Percentiles rank a stretch among this genome's conserved stretches.
These are phyloP conservation scores for Penicillium roqueforti DNA, from an alignment of 495 filamentous ascomycete species.

Conservation along the genomic window DNA sequence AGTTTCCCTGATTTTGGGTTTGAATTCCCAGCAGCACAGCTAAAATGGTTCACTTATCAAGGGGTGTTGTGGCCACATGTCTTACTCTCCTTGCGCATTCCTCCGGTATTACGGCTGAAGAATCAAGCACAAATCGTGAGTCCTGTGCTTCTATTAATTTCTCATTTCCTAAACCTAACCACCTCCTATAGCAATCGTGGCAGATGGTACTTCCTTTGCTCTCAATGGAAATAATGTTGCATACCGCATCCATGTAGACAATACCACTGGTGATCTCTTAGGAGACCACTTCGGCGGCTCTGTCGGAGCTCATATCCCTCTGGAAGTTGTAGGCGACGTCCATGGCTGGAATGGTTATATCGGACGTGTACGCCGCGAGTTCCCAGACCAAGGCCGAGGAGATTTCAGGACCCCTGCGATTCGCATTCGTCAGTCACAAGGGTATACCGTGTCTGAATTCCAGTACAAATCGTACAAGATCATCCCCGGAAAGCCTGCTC, in stretches of 20 bases:
- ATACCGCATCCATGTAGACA: conserved; percentile 53
- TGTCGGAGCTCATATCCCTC: conserved; percentile 34
- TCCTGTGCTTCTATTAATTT: background rate
- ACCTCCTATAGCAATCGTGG: conserved; percentile 32
- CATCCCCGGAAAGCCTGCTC: conserved; percentile 40
- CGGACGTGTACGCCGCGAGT: conserved; percentile 48
- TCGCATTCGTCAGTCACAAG: conserved; percentile 46
- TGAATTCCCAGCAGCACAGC: background rate
- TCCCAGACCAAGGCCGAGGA: conserved; percentile 52
- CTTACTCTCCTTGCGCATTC: conserved; percentile 3
- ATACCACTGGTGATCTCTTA: conserved; percentile 44
- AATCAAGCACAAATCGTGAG: conserved; percentile 6
- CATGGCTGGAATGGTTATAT: conserved; percentile 45
- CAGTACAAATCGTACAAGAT: conserved; percentile 45
- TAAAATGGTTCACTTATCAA: conserved; percentile 9
- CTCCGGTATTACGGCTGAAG: background rate
- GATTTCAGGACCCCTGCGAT: conserved; percentile 53
- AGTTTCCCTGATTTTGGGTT: background rate
- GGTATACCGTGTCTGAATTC: conserved; percentile 48
- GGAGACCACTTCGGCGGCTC: conserved; percentile 49
- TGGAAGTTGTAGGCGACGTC: conserved; percentile 33
- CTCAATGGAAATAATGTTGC: conserved; percentile 47
- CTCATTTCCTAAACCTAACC: background rate
- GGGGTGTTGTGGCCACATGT: conserved; percentile 1
- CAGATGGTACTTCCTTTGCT: conserved; percentile 44